Base-by-base conservation (phyloP, 2,329 filamentous ascomycete species). In the Talaromyces marneffei region DNA sequence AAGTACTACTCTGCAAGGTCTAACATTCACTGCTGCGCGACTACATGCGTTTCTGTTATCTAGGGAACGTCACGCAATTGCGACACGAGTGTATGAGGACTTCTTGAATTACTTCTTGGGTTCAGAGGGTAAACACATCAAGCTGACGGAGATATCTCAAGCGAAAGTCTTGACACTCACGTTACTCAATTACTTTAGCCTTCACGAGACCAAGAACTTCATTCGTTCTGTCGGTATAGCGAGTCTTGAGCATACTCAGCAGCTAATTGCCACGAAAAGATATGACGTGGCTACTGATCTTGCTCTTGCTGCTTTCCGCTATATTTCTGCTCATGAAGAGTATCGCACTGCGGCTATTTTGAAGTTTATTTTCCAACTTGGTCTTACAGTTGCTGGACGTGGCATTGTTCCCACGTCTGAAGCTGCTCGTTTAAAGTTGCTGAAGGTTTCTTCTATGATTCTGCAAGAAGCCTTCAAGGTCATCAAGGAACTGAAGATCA, bases 381-480 rank as follows among this genome's bases (percentile, higher is more conserved):
- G 73, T 57, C 67, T 76, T 40, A 63, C 66, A 50, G 65, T 76
- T 27, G 68, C 70, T 9, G 75, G 76, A 33, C 76, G 76, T 62
- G 73, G 74, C 42, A 66, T 75, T 48, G 67, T 70, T 10, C 70
- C 69, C 0, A 66, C 70, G n/a, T 71, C 72, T 20, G 67, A 69
- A 10, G 62, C 66, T 1, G 64, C 72, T 25, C 74, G 74, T 62
- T 74, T 77, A 68, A 74, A 75, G 58, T 71, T 78, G 66, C 69
- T 78, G 6, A 66, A 72, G 8, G 69, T 76, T 1, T 79, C 77
- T 4, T 72, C 71, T 31, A 65, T 67, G 10, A 80, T 80, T 46
- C 71, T 80, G 31, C 70, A 72, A 63, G 74, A 77, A 59, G 75
- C 76, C 1, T 67, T 81, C 2, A 67, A 70, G 2, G 74, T 78